These are phyloP conservation scores for Blastocrithidia nonstop DNA, from an alignment of 208 protist species.

Conservation along the genomic window DNA sequence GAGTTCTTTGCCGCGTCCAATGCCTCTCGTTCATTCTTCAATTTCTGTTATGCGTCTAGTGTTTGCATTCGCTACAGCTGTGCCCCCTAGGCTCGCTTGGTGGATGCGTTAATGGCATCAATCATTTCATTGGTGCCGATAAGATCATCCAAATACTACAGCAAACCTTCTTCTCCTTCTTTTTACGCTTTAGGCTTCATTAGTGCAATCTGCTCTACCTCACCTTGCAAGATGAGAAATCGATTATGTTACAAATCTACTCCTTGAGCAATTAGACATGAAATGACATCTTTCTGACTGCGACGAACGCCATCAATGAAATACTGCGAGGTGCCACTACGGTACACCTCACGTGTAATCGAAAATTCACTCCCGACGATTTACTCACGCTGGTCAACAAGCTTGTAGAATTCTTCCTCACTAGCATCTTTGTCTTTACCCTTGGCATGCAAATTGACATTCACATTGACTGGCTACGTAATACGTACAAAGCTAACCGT, in stretches of 20 bases:
- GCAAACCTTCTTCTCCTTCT: conserved; percentile 94
- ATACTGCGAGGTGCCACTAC: conserved; percentile 92
- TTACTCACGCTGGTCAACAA: conserved; percentile 75
- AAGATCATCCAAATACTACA: conserved; percentile 99
- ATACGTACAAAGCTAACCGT: conserved; percentile 96
- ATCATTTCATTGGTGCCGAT: conserved; percentile 94
- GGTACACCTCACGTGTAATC: conserved; percentile 88
- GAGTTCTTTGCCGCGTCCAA: conserved; percentile 91
- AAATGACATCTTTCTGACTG: conserved; percentile 71
- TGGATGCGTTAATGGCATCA: conserved; percentile 79
- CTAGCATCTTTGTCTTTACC: no score
- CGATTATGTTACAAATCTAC: conserved; percentile 99
- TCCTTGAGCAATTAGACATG: conserved; percentile 87
- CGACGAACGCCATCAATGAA: conserved; percentile 65
- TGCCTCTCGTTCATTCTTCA: conserved; percentile 89
- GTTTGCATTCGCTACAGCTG: conserved; percentile 88
- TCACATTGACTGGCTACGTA: conserved; percentile 52
- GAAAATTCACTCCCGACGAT: conserved; percentile 83
- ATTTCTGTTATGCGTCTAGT: conserved; percentile 85
- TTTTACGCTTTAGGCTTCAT: conserved; percentile 99
- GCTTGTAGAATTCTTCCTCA: no score
- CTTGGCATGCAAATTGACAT: conserved; percentile 31
- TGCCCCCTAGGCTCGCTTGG: conserved; percentile 69
- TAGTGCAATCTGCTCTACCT: conserved; percentile 99
- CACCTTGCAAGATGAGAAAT: conserved; percentile 99